Evolutionary conservation across 2,329 filamentous ascomycete genomes (phyloP).

Genomic region (Aspergillus alliaceus): DNA sequence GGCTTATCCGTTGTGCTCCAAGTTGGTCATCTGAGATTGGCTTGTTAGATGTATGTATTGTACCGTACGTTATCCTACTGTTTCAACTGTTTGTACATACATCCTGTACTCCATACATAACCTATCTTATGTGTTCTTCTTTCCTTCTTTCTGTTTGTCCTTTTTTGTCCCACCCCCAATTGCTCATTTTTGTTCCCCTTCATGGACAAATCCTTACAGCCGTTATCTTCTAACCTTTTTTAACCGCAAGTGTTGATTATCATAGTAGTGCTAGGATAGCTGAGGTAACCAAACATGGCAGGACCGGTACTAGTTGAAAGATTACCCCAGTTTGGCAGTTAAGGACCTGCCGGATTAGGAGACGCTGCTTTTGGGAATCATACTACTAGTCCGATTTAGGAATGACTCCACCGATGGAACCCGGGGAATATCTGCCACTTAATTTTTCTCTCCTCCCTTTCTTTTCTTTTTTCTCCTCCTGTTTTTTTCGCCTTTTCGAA

Average conservation of each 20-base stretch:
- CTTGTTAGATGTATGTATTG: neutral
- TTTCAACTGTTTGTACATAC: neutral
- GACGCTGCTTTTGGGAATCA: neutral
- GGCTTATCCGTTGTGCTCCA: constrained; percentile 5
- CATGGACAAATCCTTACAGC: neutral
- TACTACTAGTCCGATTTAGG: neutral
- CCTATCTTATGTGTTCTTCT: too few relatives aligned
- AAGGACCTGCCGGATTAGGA: constrained; percentile 16
- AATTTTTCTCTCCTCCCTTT: neutral
- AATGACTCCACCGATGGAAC: constrained; percentile 1
- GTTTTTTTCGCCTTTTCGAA: neutral
- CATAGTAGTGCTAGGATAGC: neutral
- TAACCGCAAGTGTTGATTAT: neutral
- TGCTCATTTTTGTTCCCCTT: neutral
- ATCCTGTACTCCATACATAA: too few relatives aligned
- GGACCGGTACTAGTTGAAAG: neutral
- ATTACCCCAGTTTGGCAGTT: constrained; percentile 14
- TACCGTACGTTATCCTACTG: neutral
- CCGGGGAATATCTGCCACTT: constrained; percentile 4
- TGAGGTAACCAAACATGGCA: too few relatives aligned
- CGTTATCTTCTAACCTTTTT: neutral
- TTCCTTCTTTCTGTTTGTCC: neutral
- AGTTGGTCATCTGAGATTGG: constrained; percentile 1
- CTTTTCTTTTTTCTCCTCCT: neutral
- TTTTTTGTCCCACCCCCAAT: too few relatives aligned